Evolutionary conservation across 345 rosid species (phyloP), one percentile per base, ranked within the genome.

Genomic region (Eucalyptus fibrosa): DNA sequence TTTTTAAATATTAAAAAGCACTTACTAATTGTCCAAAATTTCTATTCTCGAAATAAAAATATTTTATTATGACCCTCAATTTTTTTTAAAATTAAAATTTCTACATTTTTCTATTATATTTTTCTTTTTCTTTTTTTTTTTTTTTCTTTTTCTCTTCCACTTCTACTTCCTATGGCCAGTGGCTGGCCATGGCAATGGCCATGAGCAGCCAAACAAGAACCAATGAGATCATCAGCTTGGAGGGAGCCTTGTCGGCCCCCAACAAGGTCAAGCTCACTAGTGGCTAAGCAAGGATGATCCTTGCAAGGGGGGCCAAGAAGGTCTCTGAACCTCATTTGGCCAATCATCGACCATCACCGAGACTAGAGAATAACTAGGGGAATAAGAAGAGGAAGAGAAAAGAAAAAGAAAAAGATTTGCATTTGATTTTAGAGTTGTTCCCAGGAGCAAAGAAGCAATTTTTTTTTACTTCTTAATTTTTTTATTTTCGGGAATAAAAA

Each of bases 191-290:
- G 0, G 9, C 24, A 53, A 19, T 53, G 2, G 1, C 26, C 59
- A 2, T 0, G 0, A 53, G 59, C 2, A 0, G 0, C 11, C 0
- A 19, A 0, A 53, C 11, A 0, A 53, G 11, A 53, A 1, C 59
- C 10, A 53, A 0, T 53, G 26, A 53, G 24, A 53, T 53, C 24
- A 53, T 53, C 2, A 1, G 59, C 59, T 53, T 53, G 59, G 24
- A 53, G 24, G 56, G 59, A 19, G 59, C 24, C 56, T 53, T 0
- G 0, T 53, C 0, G 0, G 56, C 56, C 24, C 0, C 56, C 10
- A 53, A 19, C 2, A 0, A 1, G 24, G 24, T 53, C 24, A 1
- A 53, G 59, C 59, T 53, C 59, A 53, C 10, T 53, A 53, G 5
- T 8, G 10, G 24, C 0, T 3, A 1, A 10, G 24, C 5, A 1